phyloP scores from a whole-genome alignment of 495 filamentous ascomycete species.

The Annulohypoxylon nitens region DNA sequence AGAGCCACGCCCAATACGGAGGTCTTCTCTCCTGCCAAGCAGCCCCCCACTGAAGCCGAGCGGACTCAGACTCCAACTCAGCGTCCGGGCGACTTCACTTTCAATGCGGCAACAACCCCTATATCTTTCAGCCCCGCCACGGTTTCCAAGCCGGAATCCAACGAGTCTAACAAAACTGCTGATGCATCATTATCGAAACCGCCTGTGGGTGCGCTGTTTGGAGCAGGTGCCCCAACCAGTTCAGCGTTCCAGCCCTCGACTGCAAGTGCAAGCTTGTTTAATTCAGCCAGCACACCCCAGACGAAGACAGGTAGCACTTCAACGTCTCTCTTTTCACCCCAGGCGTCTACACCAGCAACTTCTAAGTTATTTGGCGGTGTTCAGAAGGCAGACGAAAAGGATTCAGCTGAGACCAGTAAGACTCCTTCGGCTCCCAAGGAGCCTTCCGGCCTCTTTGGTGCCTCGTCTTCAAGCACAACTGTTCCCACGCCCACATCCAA shows the following conservation, averaged over 20 bases:
- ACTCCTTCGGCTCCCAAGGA: constrained; percentile 35
- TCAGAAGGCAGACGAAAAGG: constrained; percentile 47
- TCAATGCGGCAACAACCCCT: constrained; percentile 49
- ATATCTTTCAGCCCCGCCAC: constrained; percentile 44
- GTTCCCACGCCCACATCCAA: constrained; percentile 18
- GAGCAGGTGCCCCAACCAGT: constrained; percentile 23
- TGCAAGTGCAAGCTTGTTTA: constrained; percentile 37
- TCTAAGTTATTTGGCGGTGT: constrained; percentile 44
- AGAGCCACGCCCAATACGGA: constrained; percentile 56
- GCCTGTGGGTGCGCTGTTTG: constrained; percentile 32
- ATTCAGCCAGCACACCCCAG: constrained; percentile 22
- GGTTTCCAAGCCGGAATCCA: constrained; percentile 15
- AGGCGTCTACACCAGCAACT: constrained; percentile 29
- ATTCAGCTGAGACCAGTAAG: constrained; percentile 42
- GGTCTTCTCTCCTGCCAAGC: constrained; percentile 37
- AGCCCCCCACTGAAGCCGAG: constrained; percentile 24
- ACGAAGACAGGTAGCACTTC: constrained; percentile 24
- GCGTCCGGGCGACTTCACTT: constrained; percentile 52
- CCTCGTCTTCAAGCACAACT: constrained; percentile 33
- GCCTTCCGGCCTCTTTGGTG: constrained; percentile 47
- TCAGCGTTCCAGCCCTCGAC: constrained; percentile 27
- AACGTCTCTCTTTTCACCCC: constrained; percentile 29
- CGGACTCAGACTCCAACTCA: constrained; percentile 44
- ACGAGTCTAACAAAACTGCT: constrained; percentile 17
- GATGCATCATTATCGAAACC: constrained; percentile 27